Evolutionary conservation across 1,139 yeast genomes (phyloP), one percentile per base, ranked within the genome.

Genomic region (Kodamaea fungicola): DNA sequence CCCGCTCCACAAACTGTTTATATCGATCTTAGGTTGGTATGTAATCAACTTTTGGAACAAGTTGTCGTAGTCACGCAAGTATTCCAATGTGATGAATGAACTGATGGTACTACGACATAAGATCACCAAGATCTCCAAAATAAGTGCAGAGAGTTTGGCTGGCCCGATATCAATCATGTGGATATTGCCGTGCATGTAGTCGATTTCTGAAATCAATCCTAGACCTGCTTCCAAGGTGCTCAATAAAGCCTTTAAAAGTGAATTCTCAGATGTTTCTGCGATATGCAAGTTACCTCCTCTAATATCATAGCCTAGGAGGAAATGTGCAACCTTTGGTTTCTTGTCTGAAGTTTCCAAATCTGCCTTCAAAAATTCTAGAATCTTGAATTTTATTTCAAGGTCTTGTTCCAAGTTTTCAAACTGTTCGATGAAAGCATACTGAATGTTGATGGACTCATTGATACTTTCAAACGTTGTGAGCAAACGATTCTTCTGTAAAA

Each of bases 361-460:
- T 3, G 61, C 55, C 29, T 68, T 64, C 35, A 90, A 53, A 49
- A 85, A 84, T 29, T 76, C 67, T 37, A 90, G 59, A 7, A 88
- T 61, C 19, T 73, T 70, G 24, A 75, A 55, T 48, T 86, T 87
- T n/a, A 80, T 51, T 9, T 61, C 63, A 21, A 83, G 57, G 3
- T 62, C 60, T 9, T 57, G 42, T 16, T 54, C 51, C 12, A 62
- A 33, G 62, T 65, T 38, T 66, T 78, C 83, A 31, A 90, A 62
- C 51, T 87, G 95, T 35, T 77, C 76, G 33, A 87, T 80, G 43
- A 89, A 80, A 0, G 89, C 80, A 49, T 75, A 78, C 45, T 84
- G 78, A 32, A 92, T 84, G 43, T 89, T 74, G 4, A 64, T 59
- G 0, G 80, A 70, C 49, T 89, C 96, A 49, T 84, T 87, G 24